These are phyloP conservation scores for Calcarisporium arbuscula DNA, from an alignment of 2,329 filamentous ascomycete species.

Conservation along the genomic window DNA sequence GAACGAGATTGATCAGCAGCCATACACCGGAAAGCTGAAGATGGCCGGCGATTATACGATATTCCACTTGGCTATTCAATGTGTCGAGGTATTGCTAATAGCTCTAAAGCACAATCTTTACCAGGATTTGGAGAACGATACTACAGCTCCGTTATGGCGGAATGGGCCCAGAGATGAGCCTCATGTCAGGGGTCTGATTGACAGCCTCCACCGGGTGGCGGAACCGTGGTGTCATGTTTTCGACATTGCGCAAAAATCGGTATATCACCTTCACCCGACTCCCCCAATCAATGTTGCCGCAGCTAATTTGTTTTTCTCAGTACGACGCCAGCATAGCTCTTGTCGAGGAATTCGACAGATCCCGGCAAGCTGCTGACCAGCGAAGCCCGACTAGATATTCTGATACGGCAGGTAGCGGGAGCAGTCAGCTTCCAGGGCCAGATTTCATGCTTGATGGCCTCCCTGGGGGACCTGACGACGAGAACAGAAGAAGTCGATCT, in stretches of 20 bases:
- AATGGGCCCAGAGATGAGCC: constrained; percentile 23
- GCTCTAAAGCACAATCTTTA: constrained; percentile 29
- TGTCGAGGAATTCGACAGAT: constrained; percentile 24
- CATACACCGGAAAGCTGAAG: constrained; percentile 16
- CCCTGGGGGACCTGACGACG: constrained; percentile 11
- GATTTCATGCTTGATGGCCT: constrained; percentile 20
- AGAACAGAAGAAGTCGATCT: constrained; percentile 14
- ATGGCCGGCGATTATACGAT: constrained; percentile 24
- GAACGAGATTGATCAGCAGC: constrained; percentile 19
- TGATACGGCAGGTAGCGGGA: no score
- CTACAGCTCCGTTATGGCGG: constrained; percentile 30
- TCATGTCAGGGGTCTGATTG: constrained; percentile 25
- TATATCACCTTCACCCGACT: constrained; percentile 10
- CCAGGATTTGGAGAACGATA: constrained; percentile 25
- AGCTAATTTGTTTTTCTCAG: constrained; percentile 7
- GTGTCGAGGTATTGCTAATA: constrained; percentile 26
- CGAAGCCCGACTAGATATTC: constrained; percentile 7
- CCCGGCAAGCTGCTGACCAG: constrained; percentile 20
- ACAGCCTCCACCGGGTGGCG: constrained; percentile 26
- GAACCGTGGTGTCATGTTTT: constrained; percentile 25
- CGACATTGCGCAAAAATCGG: constrained; percentile 20
- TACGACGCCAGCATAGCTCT: constrained; percentile 22
- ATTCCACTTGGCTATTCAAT: constrained; percentile 23
- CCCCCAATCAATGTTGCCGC: not conserved
- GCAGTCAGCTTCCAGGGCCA: constrained; percentile 18